Percentiles rank a stretch among this genome's conserved stretches.
Evolutionary conservation across 768 basidiomycete species (phyloP).

Genomic region (Tephrocybe sp.): DNA sequence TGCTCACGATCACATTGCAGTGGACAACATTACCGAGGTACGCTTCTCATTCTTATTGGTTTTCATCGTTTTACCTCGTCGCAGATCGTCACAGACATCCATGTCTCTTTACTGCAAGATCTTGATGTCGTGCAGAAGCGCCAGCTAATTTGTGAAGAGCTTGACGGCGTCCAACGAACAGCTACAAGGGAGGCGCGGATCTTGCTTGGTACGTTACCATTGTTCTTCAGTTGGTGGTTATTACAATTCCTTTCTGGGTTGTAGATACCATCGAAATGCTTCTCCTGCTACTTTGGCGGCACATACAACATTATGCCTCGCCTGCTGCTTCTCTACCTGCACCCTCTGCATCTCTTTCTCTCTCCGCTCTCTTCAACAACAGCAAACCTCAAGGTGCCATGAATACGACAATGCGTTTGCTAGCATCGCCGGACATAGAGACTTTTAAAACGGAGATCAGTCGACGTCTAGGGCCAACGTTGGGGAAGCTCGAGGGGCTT

Average conservation of each 20-base stretch:
- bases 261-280: slow-evolving; percentile 76
- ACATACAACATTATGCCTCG: slow-evolving; percentile 64
- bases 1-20: slow-evolving; percentile 66
- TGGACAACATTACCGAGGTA: slow-evolving; percentile 74
- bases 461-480: slow-evolving; percentile 50
- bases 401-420: slow-evolving; percentile 51
- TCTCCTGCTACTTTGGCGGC: slow-evolving; percentile 79
- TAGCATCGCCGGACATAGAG: slow-evolving; percentile 56
- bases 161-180: slow-evolving; percentile 43
- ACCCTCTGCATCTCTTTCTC: slow-evolving; percentile 10
- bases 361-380: slow-evolving; percentile 8
- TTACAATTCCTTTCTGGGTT: not conserved
- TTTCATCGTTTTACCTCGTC: slow-evolving; percentile 1
- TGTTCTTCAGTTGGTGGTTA: not conserved
- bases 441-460: slow-evolving; percentile 59
- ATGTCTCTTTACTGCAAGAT: slow-evolving; percentile 58
- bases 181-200: slow-evolving; percentile 49
- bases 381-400: slow-evolving; percentile 24
- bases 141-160: slow-evolving; percentile 60
- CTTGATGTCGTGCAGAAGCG: slow-evolving; percentile 70
- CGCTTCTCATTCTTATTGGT: slow-evolving; percentile 13
- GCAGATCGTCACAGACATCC: slow-evolving; percentile 51
- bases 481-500: slow-evolving; percentile 54
- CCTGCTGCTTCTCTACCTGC: slow-evolving; percentile 16
- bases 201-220: slow-evolving; percentile 47